phyloP scores from a whole-genome alignment of 805 yeast genomes.

The Myxozyma vanderwaltii region DNA sequence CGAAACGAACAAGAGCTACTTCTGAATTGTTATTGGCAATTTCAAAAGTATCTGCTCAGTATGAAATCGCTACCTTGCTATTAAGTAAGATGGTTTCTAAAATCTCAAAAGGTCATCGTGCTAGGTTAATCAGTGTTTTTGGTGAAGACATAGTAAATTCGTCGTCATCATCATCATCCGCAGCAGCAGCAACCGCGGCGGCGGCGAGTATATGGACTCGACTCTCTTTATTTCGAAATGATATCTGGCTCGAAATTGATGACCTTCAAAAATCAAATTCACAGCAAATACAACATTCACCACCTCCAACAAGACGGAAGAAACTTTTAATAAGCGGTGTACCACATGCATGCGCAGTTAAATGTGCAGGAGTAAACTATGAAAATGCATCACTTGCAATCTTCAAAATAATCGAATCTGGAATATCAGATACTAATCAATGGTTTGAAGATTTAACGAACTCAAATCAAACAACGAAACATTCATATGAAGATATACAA shows the following conservation, averaged over 20 bases:
- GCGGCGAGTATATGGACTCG: conserved; percentile 24
- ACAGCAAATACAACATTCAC: neutral
- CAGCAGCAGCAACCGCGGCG: neutral
- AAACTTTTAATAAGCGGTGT: conserved; percentile 14
- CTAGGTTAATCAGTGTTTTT: conserved; percentile 19
- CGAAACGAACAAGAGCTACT: conserved; percentile 17
- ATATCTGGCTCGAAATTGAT: conserved; percentile 5
- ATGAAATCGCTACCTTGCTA: conserved; percentile 16
- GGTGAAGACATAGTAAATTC: conserved; percentile 20
- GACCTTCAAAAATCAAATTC: neutral
- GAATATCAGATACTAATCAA: conserved; percentile 11
- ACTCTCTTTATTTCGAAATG: conserved; percentile 22
- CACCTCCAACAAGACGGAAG: neutral
- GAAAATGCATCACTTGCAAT: conserved; percentile 14
- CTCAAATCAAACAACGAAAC: neutral
- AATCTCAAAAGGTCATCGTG: conserved; percentile 12
- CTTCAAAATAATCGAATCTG: conserved; percentile 18
- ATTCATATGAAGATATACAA: neutral
- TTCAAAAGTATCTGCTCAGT: conserved; percentile 14
- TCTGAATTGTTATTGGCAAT: conserved; percentile 4
- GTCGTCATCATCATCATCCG: too few species aligned
- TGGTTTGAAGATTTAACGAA: conserved; percentile 11
- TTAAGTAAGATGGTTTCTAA: conserved; percentile 24
- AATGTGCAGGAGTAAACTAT: conserved; percentile 27
- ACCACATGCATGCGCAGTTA: conserved; percentile 27